Evolutionary conservation across 805 yeast genomes (phyloP).

Genomic region (Blastobotrys chiropterorum): DNA sequence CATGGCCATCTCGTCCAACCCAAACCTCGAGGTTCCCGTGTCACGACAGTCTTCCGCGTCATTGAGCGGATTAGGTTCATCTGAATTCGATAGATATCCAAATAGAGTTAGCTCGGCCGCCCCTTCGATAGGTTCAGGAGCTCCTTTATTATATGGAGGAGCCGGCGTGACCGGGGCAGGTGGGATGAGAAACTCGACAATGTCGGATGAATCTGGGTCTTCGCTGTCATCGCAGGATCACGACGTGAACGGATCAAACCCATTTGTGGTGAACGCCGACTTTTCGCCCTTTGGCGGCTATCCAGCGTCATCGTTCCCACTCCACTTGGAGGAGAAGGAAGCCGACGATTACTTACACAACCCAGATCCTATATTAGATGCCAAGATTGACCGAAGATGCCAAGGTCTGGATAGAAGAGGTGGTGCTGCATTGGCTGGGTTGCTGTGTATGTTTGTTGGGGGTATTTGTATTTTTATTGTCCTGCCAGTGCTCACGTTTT

Average conservation of each 20-base stretch:
- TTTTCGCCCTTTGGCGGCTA: slow-evolving; percentile 88
- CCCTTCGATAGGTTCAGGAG: slow-evolving; percentile 18
- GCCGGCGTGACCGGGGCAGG: slow-evolving; percentile 3
- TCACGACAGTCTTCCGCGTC: slow-evolving; percentile 21
- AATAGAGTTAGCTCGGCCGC: slow-evolving; percentile 25
- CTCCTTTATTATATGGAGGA: slow-evolving; percentile 11
- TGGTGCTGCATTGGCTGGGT: slow-evolving; percentile 27
- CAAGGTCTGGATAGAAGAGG: slow-evolving; percentile 34
- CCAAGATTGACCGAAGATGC: slow-evolving; percentile 54
- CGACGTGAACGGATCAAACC: slow-evolving; percentile 18
- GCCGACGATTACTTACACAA: slow-evolving; percentile 92
- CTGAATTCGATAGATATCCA: slow-evolving; percentile 34
- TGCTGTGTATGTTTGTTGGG: slow-evolving; percentile 53
- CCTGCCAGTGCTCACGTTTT: slow-evolving; percentile 75
- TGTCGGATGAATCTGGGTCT: slow-evolving; percentile 19
- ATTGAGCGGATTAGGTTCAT: slow-evolving; percentile 19
- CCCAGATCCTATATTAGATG: slow-evolving; percentile 93
- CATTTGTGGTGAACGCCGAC: slow-evolving; percentile 34
- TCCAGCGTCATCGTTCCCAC: slow-evolving; percentile 88
- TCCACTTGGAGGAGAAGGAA: slow-evolving; percentile 87
- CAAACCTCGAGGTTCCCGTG: slow-evolving; percentile 10
- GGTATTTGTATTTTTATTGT: slow-evolving; percentile 65
- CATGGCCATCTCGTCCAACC: neutral
- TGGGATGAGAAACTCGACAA: slow-evolving; percentile 15
- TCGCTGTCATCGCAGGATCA: slow-evolving; percentile 17